Base-by-base conservation (phyloP, 768 basidiomycete species). In the Phaeotremella skinneri region DNA sequence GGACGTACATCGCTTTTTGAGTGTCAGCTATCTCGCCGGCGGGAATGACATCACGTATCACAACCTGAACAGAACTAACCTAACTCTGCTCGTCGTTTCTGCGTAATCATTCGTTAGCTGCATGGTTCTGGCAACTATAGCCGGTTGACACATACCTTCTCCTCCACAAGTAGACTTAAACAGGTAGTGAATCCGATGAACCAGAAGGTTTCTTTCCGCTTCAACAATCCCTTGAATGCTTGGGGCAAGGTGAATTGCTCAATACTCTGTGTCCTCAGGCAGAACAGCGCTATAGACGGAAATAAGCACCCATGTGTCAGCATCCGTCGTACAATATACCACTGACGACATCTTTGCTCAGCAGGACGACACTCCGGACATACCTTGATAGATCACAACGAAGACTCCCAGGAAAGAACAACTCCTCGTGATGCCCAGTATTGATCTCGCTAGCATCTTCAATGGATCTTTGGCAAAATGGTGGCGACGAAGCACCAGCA, bases 341-440 rank as follows among this genome's bases (percentile, higher is more conserved):
- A n/a, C n/a, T n/a, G n/a, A n/a, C n/a, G n/a, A n/a, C n/a, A n/a
- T n/a, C n/a, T n/a, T n/a, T n/a, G n/a, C n/a, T n/a, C n/a, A n/a
- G n/a, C 29, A 4, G 32, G 37, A 52, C 3, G 39, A 52, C 43
- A 16, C 56, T 14, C 29, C 43, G 42, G 1, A 76, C 85, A 49
- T 57, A 90, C 90, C 73, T 77, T 97, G 91, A 70, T 86, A 94
- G 52, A 89, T 83, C 13, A 85, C 78, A 29, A 97, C 85, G 62
- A 93, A 92, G 16, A 83, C 79, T 2, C 88, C 89, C 23, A 98
- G 77, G 79, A 98, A 98, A 0, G 90, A 85, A 1, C 88, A 89
- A 70, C 90, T 92, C 41, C 92, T 81, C 62, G 85, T 75, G 23
- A 90, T 91, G 6, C 91, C 91, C 72, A 83, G 76, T 0, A 82